These are phyloP conservation scores for Silene uniflora DNA, from an alignment of 148 eudicot genomes.

Conservation along the genomic window DNA sequence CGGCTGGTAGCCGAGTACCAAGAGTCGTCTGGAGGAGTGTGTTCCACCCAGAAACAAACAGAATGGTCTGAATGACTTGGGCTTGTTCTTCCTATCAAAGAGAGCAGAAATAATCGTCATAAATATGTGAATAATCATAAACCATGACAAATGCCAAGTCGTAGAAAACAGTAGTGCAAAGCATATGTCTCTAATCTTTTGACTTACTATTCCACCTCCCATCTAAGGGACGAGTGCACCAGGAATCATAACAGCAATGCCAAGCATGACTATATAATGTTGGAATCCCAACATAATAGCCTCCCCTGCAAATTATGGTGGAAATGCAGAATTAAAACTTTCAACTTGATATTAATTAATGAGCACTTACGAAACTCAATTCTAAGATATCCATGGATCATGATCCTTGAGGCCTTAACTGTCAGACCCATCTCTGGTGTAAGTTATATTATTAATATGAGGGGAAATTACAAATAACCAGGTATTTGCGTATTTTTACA, in stretches of 20 bases:
- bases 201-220: constrained; percentile 95
- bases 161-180: too few species aligned
- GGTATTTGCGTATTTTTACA: too few species aligned
- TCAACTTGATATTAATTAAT: background rate
- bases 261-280: constrained; percentile 93
- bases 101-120: constrained; percentile 2
- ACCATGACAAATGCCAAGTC: too few species aligned
- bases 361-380: background rate
- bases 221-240: constrained; percentile 93
- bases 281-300: constrained; percentile 95
- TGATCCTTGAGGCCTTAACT: too few species aligned
- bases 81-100: constrained; percentile 79
- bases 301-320: constrained; percentile 60
- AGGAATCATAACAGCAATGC: constrained; percentile 85
- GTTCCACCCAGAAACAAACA: constrained; percentile 95
- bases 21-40: constrained; percentile 75
- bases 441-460: too few species aligned
- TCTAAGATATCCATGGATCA: too few species aligned
- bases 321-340: constrained; percentile 5
- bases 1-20: constrained; percentile 92
- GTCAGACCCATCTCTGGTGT: too few species aligned
- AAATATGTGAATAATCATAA: background rate
- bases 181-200: background rate
- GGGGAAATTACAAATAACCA: too few species aligned
- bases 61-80: constrained; percentile 85